Percentiles rank a stretch among this genome's conserved stretches.
phyloP scores from a whole-genome alignment of 495 filamentous ascomycete species.

The Tuber microsphaerosporum region DNA sequence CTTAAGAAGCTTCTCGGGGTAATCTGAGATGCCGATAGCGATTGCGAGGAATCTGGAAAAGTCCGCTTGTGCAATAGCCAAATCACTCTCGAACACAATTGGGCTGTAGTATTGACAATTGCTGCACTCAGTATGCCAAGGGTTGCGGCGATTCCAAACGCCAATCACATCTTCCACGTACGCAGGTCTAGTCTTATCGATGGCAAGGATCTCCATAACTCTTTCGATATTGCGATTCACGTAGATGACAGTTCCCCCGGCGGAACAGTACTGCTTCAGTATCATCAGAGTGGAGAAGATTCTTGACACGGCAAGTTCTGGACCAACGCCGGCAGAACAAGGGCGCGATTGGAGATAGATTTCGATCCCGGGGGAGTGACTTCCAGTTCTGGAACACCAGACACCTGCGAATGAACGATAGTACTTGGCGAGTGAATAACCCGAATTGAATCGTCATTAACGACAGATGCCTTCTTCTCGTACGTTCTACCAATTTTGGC shows the following conservation, averaged over 20 bases:
- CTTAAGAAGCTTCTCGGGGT: constrained; percentile 57
- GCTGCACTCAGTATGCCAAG: constrained; percentile 88
- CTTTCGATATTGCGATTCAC: constrained; percentile 81
- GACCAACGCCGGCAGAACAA: constrained; percentile 87
- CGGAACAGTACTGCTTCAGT: constrained; percentile 64
- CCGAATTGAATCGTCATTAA: constrained; percentile 76
- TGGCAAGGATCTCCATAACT: constrained; percentile 80
- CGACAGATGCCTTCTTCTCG: constrained; percentile 78
- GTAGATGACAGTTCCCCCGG: constrained; percentile 79
- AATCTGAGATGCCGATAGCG: constrained; percentile 62
- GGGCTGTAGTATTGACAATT: constrained; percentile 90
- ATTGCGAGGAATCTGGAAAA: constrained; percentile 70
- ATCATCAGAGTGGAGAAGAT: constrained; percentile 92
- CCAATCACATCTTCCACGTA: constrained; percentile 90
- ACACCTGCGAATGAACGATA: constrained; percentile 51
- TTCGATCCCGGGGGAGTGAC: constrained; percentile 93
- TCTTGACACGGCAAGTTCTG: constrained; percentile 79
- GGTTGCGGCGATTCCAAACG: constrained; percentile 85
- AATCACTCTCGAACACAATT: constrained; percentile 41
- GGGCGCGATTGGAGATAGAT: constrained; percentile 91
- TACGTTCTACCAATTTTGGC: constrained; percentile 80
- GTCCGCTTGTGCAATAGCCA: constrained; percentile 62
- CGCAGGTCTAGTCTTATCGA: constrained; percentile 85
- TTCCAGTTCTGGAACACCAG: constrained; percentile 46
- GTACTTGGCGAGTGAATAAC: constrained; percentile 76